Evolutionary conservation across 257 asterid species (phyloP), one percentile per base, ranked within the genome.

Genomic region (Solanum rostratum): DNA sequence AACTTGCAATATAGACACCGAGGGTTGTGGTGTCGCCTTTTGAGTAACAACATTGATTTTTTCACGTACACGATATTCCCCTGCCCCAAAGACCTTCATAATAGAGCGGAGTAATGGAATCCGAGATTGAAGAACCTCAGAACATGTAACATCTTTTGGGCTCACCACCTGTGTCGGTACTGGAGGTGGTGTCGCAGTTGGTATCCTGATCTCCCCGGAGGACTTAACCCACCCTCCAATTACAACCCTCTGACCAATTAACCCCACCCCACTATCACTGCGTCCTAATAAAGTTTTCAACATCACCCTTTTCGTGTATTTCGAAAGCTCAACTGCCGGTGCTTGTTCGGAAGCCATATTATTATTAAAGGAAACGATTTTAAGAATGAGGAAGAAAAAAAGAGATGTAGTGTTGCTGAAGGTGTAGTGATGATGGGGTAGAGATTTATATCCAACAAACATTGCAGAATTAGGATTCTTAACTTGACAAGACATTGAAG

Each of bases 211-310:
- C 87, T 96, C 98, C 18, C 91, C 89, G 65, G 99, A 92, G 45
- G 95, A 89, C 79, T 92, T 95, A 11, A 96, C 98, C 99, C 98
- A 96, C 22, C 99, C 99, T 4, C 98, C 99, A 8, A 96, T 87
- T 66, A 93, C 89, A 10, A 92, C 90, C 30, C 91, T 90, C 84
- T 87, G 90, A 3, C 98, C 98, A 50, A 91, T 84, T 70, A 92
- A 85, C 60, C 91, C 91, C 18, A 80, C 59, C 11, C 94, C 95
- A 52, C 92, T 93, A 73, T 96, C 96, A 1, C 85, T 84, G 39
- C 88, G 92, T 85, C 84, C 87, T 54, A 90, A 85, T 39, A 95
- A 84, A 55, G 92, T 74, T 89, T 91, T 88, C 91, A 96, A 78
- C 83, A 91, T 19, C 59, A 89, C 93, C 92, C 97, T 88, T 85